A percentile compares a stretch with the other conserved stretches of the same genome.
These are phyloP conservation scores for Aureobasidium sp. DNA, from an alignment of 2,329 filamentous ascomycete genomes.

Conservation along the genomic window DNA sequence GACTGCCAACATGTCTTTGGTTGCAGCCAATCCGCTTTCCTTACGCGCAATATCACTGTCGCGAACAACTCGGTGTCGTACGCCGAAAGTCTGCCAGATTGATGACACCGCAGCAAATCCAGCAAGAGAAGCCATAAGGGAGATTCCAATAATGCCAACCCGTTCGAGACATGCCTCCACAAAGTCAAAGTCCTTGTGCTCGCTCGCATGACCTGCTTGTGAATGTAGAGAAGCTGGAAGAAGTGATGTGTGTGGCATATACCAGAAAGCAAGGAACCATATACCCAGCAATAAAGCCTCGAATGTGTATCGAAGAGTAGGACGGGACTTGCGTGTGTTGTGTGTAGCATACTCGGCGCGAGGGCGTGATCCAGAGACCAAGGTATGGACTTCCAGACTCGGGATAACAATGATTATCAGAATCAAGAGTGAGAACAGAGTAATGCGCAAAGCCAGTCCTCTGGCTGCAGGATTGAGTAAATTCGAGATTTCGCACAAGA, in stretches of 20 bases:
- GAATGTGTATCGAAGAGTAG: conserved; percentile 29
- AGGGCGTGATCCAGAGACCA: conserved; percentile 34
- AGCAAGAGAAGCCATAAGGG: conserved; percentile 79
- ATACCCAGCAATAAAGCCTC: conserved; percentile 55
- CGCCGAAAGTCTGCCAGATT: conserved; percentile 75
- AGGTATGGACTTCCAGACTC: conserved; percentile 69
- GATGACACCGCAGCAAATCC: conserved; percentile 85
- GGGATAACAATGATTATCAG: conserved; percentile 70
- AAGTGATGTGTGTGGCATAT: conserved; percentile 34
- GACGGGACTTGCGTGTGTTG: conserved; percentile 4
- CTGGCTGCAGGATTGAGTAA: conserved; percentile 62
- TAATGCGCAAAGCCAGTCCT: conserved; percentile 59
- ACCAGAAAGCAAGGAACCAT: conserved; percentile 74
- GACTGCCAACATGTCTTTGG: conserved; percentile 68
- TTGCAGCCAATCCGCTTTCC: conserved; percentile 69
- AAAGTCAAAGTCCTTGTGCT: conserved; percentile 38
- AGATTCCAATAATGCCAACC: conserved; percentile 78
- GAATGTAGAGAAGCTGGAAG: conserved; percentile 34
- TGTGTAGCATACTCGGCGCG: not conserved
- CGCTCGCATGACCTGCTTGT: conserved; percentile 11
- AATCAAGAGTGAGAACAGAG: conserved; percentile 63
- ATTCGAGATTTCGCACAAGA: conserved; percentile 77
- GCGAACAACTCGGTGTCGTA: conserved; percentile 50
- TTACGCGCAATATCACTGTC: conserved; percentile 71
- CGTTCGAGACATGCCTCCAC: conserved; percentile 54